These are phyloP conservation scores for Zopfochytrium polystomum DNA, from an alignment of 371 early-diverging fungal species.

Conservation along the genomic window DNA sequence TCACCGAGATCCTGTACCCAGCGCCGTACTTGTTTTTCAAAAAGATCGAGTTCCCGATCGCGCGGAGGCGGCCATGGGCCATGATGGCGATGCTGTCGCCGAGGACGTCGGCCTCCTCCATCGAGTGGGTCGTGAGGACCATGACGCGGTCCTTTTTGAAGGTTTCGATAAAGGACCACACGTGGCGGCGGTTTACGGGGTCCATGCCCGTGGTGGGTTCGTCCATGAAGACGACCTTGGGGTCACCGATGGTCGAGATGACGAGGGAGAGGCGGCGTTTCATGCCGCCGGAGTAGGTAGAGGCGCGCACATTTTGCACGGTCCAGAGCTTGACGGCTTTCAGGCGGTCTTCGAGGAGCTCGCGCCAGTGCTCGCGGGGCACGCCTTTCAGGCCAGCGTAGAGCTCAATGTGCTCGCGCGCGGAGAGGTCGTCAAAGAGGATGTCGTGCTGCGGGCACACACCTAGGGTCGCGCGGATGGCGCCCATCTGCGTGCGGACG, in stretches of 20 bases:
- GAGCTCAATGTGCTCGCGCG: conserved; percentile 60
- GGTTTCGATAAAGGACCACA: conserved; percentile 69
- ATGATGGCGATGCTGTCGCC: conserved; percentile 69
- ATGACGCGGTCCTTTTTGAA: conserved; percentile 66
- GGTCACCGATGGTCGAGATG: conserved; percentile 73
- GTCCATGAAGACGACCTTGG: conserved; percentile 65
- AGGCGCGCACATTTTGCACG: conserved; percentile 51
- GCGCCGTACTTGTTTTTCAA: conserved; percentile 67
- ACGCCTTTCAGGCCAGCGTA: conserved; percentile 68
- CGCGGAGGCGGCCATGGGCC: conserved; percentile 64
- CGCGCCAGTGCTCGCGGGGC: conserved; percentile 26
- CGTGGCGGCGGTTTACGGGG: conserved; percentile 66
- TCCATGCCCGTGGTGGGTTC: conserved; percentile 76
- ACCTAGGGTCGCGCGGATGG: conserved; percentile 63
- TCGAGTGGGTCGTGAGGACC: conserved; percentile 68
- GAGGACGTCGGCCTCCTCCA: conserved; percentile 74
- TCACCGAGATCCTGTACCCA: conserved; percentile 53
- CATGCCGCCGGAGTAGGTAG: conserved; percentile 67
- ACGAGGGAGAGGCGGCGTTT: conserved; percentile 73
- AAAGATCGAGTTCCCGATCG: conserved; percentile 61
- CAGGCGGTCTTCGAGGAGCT: conserved; percentile 54
- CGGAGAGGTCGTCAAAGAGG: conserved; percentile 58
- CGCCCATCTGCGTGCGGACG: conserved; percentile 52
- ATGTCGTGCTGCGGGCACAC: conserved; percentile 69
- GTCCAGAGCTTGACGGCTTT: conserved; percentile 53